These are phyloP conservation scores for Chalciporus pseudorubinellus DNA, from an alignment of 768 basidiomycete species.

Conservation along the genomic window DNA sequence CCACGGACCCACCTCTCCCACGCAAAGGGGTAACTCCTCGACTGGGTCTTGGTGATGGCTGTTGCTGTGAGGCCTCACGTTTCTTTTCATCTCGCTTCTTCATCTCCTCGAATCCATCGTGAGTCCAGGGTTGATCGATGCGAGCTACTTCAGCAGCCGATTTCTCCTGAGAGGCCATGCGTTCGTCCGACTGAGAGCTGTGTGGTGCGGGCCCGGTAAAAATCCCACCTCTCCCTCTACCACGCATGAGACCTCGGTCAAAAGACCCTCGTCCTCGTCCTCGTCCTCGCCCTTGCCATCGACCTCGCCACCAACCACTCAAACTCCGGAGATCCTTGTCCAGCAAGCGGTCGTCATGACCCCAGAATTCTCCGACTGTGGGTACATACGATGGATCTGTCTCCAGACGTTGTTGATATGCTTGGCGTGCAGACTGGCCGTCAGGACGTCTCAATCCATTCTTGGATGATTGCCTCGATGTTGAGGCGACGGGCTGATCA, in stretches of 20 bases:
- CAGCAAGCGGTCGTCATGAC: conserved; percentile 87
- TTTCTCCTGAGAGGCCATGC: conserved; percentile 16
- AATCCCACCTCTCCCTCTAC: conserved; percentile 57
- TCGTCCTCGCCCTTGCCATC: conserved; percentile 69
- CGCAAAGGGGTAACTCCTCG: conserved; percentile 40
- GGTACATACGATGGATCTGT: conserved; percentile 87
- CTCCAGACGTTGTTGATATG: conserved; percentile 80
- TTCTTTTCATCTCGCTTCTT: conserved; percentile 67
- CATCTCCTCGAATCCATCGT: conserved; percentile 89
- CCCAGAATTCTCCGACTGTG: conserved; percentile 90
- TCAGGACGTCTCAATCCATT: conserved; percentile 35
- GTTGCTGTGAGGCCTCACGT: conserved; percentile 33
- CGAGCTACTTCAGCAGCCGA: conserved; percentile 43
- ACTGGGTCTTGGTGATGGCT: conserved; percentile 26
- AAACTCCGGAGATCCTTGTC: conserved; percentile 79
- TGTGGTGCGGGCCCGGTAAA: conserved; percentile 21
- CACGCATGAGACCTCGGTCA: conserved; percentile 44
- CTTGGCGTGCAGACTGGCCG: conserved; percentile 73
- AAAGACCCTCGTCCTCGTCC: conserved; percentile 55
- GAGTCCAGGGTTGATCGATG: conserved; percentile 73
- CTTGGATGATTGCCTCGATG: conserved; percentile 35
- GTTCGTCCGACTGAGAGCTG: conserved; percentile 20
- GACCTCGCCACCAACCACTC: conserved; percentile 85
- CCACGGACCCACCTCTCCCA: conserved; percentile 46
- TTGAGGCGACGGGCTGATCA: conserved; percentile 38